Conservation (phyloP, 768 basidiomycete genomes). For the Amanita inopinata region DNA sequence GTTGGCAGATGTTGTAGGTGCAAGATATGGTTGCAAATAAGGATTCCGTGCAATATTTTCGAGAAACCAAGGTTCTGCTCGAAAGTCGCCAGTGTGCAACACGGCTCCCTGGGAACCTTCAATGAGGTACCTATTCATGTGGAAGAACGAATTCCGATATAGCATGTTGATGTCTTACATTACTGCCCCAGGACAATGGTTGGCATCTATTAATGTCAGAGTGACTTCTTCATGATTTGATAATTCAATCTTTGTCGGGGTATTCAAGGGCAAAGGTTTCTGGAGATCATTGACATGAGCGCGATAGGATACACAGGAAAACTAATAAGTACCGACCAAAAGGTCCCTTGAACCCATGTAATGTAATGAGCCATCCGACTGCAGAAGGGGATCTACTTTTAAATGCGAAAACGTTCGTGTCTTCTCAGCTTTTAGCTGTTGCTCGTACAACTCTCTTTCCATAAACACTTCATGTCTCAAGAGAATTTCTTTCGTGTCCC, state of each 20-base stretch:
- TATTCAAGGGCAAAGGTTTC: slow-evolving; percentile 51
- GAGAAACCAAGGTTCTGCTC: slow-evolving; percentile 79
- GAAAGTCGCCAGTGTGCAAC: slow-evolving; percentile 89
- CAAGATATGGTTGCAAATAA: slow-evolving; percentile 62
- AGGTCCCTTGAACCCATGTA: slow-evolving; percentile 56
- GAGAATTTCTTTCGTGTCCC: slow-evolving; percentile 81
- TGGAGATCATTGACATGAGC: slow-evolving; percentile 17
- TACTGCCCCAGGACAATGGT: slow-evolving; percentile 91
- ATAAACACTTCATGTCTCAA: slow-evolving; percentile 62
- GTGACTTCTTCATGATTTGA: slow-evolving; percentile 48
- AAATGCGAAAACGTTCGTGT: slow-evolving; percentile 59
- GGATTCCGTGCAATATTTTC: slow-evolving; percentile 60
- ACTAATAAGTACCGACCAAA: slow-evolving; percentile 39
- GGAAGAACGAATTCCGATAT: neutral
- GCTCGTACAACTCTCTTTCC: slow-evolving; percentile 50
- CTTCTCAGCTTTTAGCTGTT: slow-evolving; percentile 39
- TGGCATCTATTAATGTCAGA: slow-evolving; percentile 80
- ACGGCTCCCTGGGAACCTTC: slow-evolving; percentile 61
- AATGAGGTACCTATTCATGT: slow-evolving; percentile 62
- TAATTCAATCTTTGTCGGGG: slow-evolving; percentile 54
- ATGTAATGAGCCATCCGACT: slow-evolving; percentile 36
- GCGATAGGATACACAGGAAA: neutral
- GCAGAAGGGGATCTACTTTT: slow-evolving; percentile 40
- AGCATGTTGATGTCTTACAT: slow-evolving; percentile 45
- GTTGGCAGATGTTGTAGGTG: slow-evolving; percentile 15